These are phyloP conservation scores for Xylariomycetidae sp. DNA, from an alignment of 2,329 filamentous ascomycete genomes.

Conservation along the genomic window DNA sequence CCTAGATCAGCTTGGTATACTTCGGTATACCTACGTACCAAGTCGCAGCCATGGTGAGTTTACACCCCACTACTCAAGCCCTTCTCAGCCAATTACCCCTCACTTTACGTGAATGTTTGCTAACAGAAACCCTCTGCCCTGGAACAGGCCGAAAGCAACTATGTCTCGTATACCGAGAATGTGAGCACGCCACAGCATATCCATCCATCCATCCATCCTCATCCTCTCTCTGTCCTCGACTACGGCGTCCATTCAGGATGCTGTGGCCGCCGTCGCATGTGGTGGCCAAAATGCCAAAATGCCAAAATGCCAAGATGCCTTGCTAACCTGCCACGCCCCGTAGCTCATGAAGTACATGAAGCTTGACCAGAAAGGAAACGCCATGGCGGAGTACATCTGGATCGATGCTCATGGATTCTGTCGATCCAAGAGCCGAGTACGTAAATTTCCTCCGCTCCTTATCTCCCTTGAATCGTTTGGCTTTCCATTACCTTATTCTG, in stretches of 20 bases:
- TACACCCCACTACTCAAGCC: constrained; percentile 19
- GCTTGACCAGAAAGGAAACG: constrained; percentile 81
- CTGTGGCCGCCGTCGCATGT: not conserved
- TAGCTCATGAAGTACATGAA: constrained; percentile 88
- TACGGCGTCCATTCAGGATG: constrained; percentile 1
- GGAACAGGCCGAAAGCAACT: constrained; percentile 33
- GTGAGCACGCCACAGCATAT: constrained; percentile 24
- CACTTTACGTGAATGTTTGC: constrained; percentile 29
- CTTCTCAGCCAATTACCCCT: constrained; percentile 26
- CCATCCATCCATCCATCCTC: constrained; percentile 2
- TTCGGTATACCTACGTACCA: too few relatives aligned
- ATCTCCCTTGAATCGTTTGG: constrained; percentile 19
- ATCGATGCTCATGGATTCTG: constrained; percentile 78
- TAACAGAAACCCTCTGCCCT: constrained; percentile 23
- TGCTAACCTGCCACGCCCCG: not conserved
- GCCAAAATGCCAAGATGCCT: too few relatives aligned
- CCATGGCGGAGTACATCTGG: constrained; percentile 98
- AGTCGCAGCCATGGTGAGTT: constrained; percentile 27
- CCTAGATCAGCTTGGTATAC: too few relatives aligned
- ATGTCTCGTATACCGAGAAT: constrained; percentile 29
- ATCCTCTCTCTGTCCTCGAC: not conserved
- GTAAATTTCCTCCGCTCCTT: constrained; percentile 34
- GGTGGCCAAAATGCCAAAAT: too few relatives aligned
- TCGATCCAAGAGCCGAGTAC: constrained; percentile 94
- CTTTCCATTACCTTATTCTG: constrained; percentile 22